Conservation (phyloP, 164 flowering plant genomes). For the Warburgia ugandensis region DNA sequence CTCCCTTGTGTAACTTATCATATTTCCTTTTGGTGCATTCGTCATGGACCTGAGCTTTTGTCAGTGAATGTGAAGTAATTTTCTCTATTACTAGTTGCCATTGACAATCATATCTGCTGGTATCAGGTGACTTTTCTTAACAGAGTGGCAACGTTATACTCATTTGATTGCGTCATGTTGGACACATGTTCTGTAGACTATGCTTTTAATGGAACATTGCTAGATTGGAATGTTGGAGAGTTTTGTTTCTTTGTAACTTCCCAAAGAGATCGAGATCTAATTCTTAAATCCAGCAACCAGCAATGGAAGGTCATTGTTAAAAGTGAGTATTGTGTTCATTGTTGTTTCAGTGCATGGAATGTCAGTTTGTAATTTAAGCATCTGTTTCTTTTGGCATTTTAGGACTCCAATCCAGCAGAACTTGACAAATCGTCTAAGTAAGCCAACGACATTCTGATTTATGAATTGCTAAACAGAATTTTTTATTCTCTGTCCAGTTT, state of each 20-base stretch:
- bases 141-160: constrained; percentile 23
- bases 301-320: constrained; percentile 33
- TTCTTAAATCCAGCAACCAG: constrained; percentile 20
- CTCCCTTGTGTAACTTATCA: no score
- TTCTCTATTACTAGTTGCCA: background rate
- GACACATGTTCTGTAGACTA: constrained; percentile 27
- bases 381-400: background rate
- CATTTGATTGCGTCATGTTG: constrained; percentile 32
- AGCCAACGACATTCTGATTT: background rate
- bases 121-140: constrained; percentile 37
- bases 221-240: constrained; percentile 36
- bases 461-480: background rate
- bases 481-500: constrained; percentile 23
- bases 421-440: no score
- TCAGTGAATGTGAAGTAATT: background rate
- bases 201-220: constrained; percentile 19
- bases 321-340: constrained; percentile 29
- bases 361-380: background rate
- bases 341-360: no score
- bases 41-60: no score
- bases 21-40: no score
- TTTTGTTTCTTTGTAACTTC: constrained; percentile 39
- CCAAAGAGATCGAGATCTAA: constrained; percentile 17
- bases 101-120: constrained; percentile 4
- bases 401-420: no score